Evolutionary conservation across 768 basidiomycete genomes (phyloP), one percentile per base, ranked within the genome.

Genomic region (Lepiota venenata): DNA sequence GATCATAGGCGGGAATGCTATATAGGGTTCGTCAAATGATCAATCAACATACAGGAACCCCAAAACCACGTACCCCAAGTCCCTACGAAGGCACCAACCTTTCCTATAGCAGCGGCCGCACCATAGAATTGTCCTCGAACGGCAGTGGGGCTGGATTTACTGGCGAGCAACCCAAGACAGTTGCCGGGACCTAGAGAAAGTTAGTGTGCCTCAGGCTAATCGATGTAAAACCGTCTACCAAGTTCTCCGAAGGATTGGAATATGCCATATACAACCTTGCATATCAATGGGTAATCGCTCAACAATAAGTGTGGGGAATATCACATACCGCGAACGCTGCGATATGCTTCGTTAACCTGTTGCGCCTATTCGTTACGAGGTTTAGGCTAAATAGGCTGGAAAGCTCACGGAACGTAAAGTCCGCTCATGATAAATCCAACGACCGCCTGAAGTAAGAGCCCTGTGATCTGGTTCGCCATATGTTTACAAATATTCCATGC

Each of bases 401-500:
- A 18, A 2, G 64, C 74, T 32, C 58, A 82, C 69, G 75, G 71
- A 21, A 57, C 62, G 70, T 95, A 97, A 16, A 83, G 71, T 1
- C 91, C 95, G 57, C 89, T 89, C 87, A 98, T 91, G 67, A 92
- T 81, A 71, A 97, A 97, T 5, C 95, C 91, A 45, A 90, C 73
- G 58, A 89, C 47, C 2, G 87, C 84, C 66, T 92, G 90, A 21
- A 69, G 60, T 22, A 90, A 38, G 9, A 91, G 76, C 42, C 90
- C 89, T 22, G 64, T 60, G 59, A 91, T 90, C 87, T 88, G 60
- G 6, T 38, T 35, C 4, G 14, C 8, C 11, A n/a, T 25, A 29
- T 27, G 15, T 25, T 18, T 8, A 11, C 6, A 11, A 15, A 16
- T 2, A 12, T 29, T 25, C 29, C 18, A 46, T n/a, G 16, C 3